These are phyloP conservation scores for Polyporus arcularius DNA, from an alignment of 768 basidiomycete genomes.

Conservation along the genomic window DNA sequence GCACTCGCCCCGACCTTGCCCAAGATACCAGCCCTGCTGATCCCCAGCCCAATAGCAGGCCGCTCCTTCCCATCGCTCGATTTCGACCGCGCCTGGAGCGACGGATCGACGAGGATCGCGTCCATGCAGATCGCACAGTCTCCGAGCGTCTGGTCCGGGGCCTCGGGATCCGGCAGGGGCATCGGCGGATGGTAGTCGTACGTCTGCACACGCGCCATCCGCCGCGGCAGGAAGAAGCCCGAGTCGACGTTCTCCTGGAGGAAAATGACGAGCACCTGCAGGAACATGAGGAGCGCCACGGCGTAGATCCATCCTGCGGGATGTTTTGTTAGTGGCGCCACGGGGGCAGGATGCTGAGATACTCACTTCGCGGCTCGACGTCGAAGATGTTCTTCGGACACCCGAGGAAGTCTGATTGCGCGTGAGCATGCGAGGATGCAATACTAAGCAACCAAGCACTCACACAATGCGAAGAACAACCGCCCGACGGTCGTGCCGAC, in stretches of 20 bases:
- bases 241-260: slow-evolving; percentile 80
- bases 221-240: slow-evolving; percentile 74
- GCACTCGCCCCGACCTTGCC: slow-evolving; percentile 33
- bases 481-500: slow-evolving; percentile 76
- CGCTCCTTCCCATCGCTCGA: slow-evolving; percentile 31
- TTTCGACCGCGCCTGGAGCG: slow-evolving; percentile 24
- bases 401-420: slow-evolving; percentile 68
- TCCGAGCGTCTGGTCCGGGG: slow-evolving; percentile 73
- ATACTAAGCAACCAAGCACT: slow-evolving; percentile 33
- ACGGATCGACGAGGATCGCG: slow-evolving; percentile 11
- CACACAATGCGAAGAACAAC: slow-evolving; percentile 73
- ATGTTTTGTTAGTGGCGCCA: neutral
- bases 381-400: slow-evolving; percentile 89
- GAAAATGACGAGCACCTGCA: slow-evolving; percentile 63
- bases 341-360: neutral
- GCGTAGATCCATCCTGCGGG: slow-evolving; percentile 62
- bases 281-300: slow-evolving; percentile 57
- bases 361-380: slow-evolving; percentile 70
- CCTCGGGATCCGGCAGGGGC: slow-evolving; percentile 70
- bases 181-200: slow-evolving; percentile 89
- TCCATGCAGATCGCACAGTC: slow-evolving; percentile 85
- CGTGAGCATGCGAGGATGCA: neutral
- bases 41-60: slow-evolving; percentile 4
- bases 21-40: slow-evolving; percentile 1
- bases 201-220: slow-evolving; percentile 61